Conservation (phyloP, 2,329 filamentous ascomycete species). For the Ceratocystis colombiana region DNA sequence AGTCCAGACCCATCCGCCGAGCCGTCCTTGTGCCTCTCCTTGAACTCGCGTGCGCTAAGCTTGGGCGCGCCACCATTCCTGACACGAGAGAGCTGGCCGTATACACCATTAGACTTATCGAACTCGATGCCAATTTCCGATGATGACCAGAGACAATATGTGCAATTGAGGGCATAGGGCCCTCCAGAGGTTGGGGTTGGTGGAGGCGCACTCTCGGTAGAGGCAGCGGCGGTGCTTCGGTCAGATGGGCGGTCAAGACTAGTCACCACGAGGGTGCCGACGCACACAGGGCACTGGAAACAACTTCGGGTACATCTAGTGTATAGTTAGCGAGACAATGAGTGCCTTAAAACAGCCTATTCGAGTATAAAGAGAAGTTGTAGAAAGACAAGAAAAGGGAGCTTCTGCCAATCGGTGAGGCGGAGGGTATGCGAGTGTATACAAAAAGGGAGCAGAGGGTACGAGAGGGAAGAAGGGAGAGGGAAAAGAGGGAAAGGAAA, state of each 20-base stretch:
- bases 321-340: background rate
- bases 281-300: constrained; percentile 87
- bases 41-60: constrained; percentile 43
- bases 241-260: constrained; percentile 52
- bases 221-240: constrained; percentile 39
- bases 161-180: constrained; percentile 72
- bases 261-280: constrained; percentile 59
- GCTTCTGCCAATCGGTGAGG: background rate
- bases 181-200: constrained; percentile 32
- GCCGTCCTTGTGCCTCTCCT: constrained; percentile 42
- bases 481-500: constrained; percentile 8
- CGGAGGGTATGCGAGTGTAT: background rate
- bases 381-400: background rate
- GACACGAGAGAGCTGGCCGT: constrained; percentile 64
- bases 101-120: constrained; percentile 78
- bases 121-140: constrained; percentile 84
- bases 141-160: constrained; percentile 88
- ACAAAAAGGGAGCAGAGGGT: background rate
- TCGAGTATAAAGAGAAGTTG: background rate
- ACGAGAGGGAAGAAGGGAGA: background rate
- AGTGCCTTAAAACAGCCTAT: background rate
- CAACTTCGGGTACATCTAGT: constrained; percentile 81
- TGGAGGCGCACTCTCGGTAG: constrained; percentile 34
- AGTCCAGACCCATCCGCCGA: constrained; percentile 31
- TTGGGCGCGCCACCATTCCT: constrained; percentile 49